Percentiles rank a stretch among this genome's conserved stretches.
phyloP scores from a whole-genome alignment of 495 filamentous ascomycete genomes.

The Penicillium soppii region DNA sequence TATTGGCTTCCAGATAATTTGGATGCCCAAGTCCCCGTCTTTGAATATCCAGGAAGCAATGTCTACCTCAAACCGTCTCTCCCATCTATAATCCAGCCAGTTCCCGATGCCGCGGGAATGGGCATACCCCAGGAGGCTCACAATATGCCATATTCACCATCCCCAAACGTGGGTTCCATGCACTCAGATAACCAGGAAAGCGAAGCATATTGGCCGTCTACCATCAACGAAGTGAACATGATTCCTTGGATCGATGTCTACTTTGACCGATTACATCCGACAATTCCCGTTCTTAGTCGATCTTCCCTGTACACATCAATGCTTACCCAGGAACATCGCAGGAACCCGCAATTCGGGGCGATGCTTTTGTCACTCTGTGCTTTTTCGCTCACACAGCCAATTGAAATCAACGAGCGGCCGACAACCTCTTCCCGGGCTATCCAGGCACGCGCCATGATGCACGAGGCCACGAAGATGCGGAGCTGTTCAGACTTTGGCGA shows the following conservation, averaged over 20 bases:
- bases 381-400: constrained; percentile 83
- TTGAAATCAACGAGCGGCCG: constrained; percentile 49
- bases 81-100: constrained; percentile 40
- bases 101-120: constrained; percentile 17
- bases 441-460: constrained; percentile 61
- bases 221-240: constrained; percentile 42
- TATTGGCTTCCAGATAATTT: constrained; percentile 45
- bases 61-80: constrained; percentile 40
- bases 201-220: constrained; percentile 33
- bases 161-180: constrained; percentile 12
- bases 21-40: constrained; percentile 32
- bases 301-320: constrained; percentile 59
- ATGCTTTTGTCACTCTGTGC: constrained; percentile 72
- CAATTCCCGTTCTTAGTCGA: constrained; percentile 74
- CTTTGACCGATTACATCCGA: constrained; percentile 79
- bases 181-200: constrained; percentile 19
- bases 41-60: constrained; percentile 40
- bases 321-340: constrained; percentile 61
- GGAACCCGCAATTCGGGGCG: constrained; percentile 67
- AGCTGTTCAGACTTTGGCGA: constrained; percentile 76
- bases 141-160: constrained; percentile 21
- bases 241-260: constrained; percentile 74
- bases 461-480: constrained; percentile 74
- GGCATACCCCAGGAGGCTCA: constrained; percentile 22
- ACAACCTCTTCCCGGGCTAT: constrained; percentile 47